Base-by-base conservation (phyloP, 257 asterid genomes). In the Schizonepeta tenuifolia region DNA sequence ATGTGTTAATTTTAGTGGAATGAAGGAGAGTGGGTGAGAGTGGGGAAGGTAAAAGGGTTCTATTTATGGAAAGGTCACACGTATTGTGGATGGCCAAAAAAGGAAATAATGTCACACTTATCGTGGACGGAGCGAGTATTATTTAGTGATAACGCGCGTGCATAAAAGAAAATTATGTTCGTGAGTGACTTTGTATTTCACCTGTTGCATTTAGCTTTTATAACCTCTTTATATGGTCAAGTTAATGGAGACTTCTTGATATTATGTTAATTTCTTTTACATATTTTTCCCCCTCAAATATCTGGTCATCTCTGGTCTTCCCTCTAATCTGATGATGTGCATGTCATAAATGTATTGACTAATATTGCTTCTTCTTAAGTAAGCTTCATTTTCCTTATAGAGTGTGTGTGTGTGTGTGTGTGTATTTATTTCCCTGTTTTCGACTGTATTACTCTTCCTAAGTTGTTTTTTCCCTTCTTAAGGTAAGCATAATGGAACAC, bases 401-500 rank as follows among this genome's bases (percentile, higher is more conserved):
- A n/a, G n/a, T n/a, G n/a, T n/a, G n/a, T n/a, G n/a, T n/a, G n/a
- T n/a, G n/a, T n/a, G n/a, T n/a, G n/a, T n/a, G n/a, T n/a, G n/a
- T 56, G 8, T 60, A 24, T 57, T 64, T 72, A 12, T 28, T 58
- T 44, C 10, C 9, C 33, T 36, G 17, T 22, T 2, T 35, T 14
- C 36, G 22, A 36, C 4, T 40, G 26, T 54, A 40, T 72, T 73
- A 38, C 64, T 65, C 67, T 63, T 74, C 14, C 55, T 66, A 24
- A 40, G 55, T 61, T 70, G 21, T 5, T 44, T 65, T 33, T 70
- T 10, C 15, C 53, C 76, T 28, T 68, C 50, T 80, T 58, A 82
- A 95, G 99, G 98, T 60, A 92, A 87, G 13, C 89, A 87, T 68
- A 96, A 92, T 40, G 99, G 99, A 58, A 90, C 99, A 69, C 97